phyloP scores from a whole-genome alignment of 352 stramenopile species.

The Thalassiosira mediterranea region DNA sequence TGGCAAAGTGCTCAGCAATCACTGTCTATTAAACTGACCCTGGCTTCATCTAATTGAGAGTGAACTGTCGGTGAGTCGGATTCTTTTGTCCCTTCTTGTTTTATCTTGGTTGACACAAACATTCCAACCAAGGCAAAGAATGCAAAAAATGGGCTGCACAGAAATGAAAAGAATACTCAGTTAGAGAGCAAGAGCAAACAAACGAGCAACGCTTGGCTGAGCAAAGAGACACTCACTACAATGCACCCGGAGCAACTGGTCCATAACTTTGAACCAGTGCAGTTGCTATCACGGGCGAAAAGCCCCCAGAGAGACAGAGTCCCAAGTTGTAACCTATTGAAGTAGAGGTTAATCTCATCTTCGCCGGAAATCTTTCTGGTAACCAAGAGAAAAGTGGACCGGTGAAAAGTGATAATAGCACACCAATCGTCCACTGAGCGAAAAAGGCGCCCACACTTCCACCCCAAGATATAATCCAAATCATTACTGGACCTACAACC shows the following conservation, averaged over 20 bases:
- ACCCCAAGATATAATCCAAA: conserved; percentile 51
- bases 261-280: conserved; percentile 43
- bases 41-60: too few relatives aligned
- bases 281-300: conserved; percentile 57
- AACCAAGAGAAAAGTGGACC: conserved; percentile 48
- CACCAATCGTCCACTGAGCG: conserved; percentile 41
- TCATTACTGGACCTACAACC: conserved; percentile 44
- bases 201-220: background rate
- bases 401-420: conserved; percentile 50
- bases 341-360: conserved; percentile 50
- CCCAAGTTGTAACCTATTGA: conserved; percentile 63
- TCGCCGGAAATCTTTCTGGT: conserved; percentile 60
- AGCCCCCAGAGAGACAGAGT: conserved; percentile 49
- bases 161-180: background rate
- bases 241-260: conserved; percentile 18
- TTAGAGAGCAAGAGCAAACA: background rate
- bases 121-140: conserved; percentile 11
- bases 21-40: too few relatives aligned
- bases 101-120: conserved; percentile 16
- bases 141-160: conserved; percentile 12
- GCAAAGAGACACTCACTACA: conserved; percentile 22
- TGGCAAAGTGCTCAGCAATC: too few relatives aligned
- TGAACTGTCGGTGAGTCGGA: too few relatives aligned
- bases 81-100: too few relatives aligned
- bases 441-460: conserved; percentile 51